phyloP scores from a whole-genome alignment of 441 rosid genomes.

The Adansonia madagascariensis region DNA sequence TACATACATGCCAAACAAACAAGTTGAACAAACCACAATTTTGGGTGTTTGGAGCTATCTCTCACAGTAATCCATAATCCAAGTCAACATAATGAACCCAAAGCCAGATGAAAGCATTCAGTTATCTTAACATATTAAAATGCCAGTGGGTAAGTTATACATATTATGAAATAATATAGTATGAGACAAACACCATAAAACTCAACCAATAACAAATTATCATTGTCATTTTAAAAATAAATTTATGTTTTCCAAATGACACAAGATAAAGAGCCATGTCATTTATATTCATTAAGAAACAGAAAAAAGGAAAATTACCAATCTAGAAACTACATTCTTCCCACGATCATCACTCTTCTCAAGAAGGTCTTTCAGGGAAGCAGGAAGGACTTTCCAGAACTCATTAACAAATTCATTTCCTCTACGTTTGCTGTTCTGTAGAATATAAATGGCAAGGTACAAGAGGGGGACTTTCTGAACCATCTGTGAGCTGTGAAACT shows the following conservation, averaged over 20 bases:
- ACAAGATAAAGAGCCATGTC: not conserved
- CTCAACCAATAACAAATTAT: not conserved
- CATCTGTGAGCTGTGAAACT: conserved; percentile 71
- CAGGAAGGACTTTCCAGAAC: conserved; percentile 93
- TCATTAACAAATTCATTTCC: conserved; percentile 87
- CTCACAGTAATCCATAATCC: not conserved
- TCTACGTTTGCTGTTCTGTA: conserved; percentile 91
- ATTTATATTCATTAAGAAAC: not conserved
- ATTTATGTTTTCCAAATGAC: not conserved
- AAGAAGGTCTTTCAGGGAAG: conserved; percentile 72
- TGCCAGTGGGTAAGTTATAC: not conserved
- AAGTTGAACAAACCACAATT: conserved; percentile 11
- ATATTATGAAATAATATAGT: not conserved
- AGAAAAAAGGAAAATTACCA: conserved; percentile 46
- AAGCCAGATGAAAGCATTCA: conserved; percentile 6
- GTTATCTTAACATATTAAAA: not conserved
- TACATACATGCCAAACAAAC: not conserved
- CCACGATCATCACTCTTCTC: conserved; percentile 81
- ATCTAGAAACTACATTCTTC: conserved; percentile 74
- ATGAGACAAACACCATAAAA: not conserved
- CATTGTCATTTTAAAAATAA: not conserved
- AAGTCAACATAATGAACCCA: conserved; percentile 4
- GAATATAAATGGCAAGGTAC: conserved; percentile 90
- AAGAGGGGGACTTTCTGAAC: conserved; percentile 79
- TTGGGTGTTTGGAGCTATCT: not conserved